Percentiles rank a stretch among this genome's conserved stretches.
phyloP scores from a whole-genome alignment of 306 rosid species.

The Quercus mongolica region DNA sequence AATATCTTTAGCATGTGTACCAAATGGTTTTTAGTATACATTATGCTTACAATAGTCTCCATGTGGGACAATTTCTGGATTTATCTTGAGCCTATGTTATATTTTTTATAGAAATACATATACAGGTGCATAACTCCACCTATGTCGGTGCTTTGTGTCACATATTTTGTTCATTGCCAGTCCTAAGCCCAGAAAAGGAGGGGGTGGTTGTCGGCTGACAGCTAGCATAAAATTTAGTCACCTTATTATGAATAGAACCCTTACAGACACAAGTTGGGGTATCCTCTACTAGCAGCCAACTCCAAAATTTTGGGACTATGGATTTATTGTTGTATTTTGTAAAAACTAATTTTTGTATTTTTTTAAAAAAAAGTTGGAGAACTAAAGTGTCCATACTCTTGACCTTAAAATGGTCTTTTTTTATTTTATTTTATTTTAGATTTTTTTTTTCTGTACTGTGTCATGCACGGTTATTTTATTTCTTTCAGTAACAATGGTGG shows the following conservation, averaged over 20 bases:
- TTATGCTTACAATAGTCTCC: not conserved
- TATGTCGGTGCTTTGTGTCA: too few relatives aligned
- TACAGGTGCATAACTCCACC: too few relatives aligned
- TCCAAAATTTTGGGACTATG: too few relatives aligned
- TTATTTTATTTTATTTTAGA: too few relatives aligned
- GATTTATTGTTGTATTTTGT: not conserved
- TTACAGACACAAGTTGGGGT: too few relatives aligned
- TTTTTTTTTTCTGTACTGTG: not conserved
- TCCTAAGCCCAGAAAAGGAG: too few relatives aligned
- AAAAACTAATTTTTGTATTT: too few relatives aligned
- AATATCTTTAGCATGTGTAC: not conserved
- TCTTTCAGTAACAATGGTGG: slow-evolving; percentile 6
- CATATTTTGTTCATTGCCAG: too few relatives aligned
- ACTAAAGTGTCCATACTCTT: not conserved
- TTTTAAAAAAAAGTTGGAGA: not conserved
- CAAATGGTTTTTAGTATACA: not conserved
- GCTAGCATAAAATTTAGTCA: too few relatives aligned
- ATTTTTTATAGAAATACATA: not conserved
- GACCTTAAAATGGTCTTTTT: not conserved
- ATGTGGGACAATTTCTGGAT: not conserved
- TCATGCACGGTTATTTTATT: slow-evolving; percentile 5
- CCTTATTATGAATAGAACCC: too few relatives aligned
- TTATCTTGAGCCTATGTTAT: not conserved
- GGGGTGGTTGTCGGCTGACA: too few relatives aligned
- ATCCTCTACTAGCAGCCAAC: too few relatives aligned